Conservation (phyloP, 768 basidiomycete species). For the Arthromyces matolae region DNA sequence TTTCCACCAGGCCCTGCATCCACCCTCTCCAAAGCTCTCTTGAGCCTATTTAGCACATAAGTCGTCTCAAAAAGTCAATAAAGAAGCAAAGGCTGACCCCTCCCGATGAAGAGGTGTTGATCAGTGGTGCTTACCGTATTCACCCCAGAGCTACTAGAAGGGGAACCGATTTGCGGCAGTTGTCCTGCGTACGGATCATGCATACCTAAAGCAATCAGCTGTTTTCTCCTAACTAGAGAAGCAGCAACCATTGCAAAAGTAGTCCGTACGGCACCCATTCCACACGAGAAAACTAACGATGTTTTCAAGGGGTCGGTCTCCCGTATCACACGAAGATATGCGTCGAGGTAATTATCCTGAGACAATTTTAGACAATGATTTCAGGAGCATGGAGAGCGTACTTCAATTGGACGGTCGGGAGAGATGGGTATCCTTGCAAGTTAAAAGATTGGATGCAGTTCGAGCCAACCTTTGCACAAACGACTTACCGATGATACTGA, state of each 20-base stretch:
- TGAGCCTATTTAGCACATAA: conserved; percentile 45
- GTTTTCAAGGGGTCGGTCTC: conserved; percentile 76
- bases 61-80: too few species aligned
- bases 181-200: conserved; percentile 73
- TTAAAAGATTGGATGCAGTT: not conserved
- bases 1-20: conserved; percentile 75
- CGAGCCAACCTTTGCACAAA: not conserved
- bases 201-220: conserved; percentile 59
- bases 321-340: conserved; percentile 81
- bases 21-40: conserved; percentile 73
- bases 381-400: conserved; percentile 20
- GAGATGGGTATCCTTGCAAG: conserved; percentile 83
- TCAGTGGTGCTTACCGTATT: conserved; percentile 39
- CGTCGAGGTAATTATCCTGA: conserved; percentile 93
- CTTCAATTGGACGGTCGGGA: conserved; percentile 88
- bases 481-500: conserved; percentile 69
- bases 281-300: conserved; percentile 90
- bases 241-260: conserved; percentile 98
- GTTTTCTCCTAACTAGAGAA: conserved; percentile 77
- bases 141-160: conserved; percentile 34
- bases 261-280: conserved; percentile 94
- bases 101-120: conserved; percentile 27
- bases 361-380: not conserved
- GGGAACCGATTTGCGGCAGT: conserved; percentile 17
- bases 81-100: conserved; percentile 69